These are phyloP conservation scores for Nannizzia gypsea DNA, from an alignment of 2,329 filamentous ascomycete species.

Conservation along the genomic window DNA sequence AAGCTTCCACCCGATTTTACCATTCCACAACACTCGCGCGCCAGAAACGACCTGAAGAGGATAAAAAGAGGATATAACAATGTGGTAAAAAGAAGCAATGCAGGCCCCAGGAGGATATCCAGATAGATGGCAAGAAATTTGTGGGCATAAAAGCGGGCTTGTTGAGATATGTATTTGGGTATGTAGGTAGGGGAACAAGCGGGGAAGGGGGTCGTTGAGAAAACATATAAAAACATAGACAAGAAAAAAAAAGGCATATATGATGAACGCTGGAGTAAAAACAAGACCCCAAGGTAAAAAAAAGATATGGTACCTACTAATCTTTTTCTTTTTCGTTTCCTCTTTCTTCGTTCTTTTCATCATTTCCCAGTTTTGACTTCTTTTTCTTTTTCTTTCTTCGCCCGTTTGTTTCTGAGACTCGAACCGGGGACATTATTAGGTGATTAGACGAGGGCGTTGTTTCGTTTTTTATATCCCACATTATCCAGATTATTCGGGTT, in stretches of 20 bases:
- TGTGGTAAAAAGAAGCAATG: background rate
- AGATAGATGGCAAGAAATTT: background rate
- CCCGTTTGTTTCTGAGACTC: conserved; percentile 7
- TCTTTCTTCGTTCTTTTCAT: conserved; percentile 15
- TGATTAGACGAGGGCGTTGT: no score
- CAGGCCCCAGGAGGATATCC: background rate
- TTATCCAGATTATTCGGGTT: background rate
- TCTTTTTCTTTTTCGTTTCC: background rate
- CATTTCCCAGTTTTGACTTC: no score
- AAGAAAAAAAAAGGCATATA: background rate
- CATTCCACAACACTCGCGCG: background rate
- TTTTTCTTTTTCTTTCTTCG: conserved; percentile 16
- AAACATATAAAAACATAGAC: background rate
- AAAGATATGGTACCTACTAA: background rate
- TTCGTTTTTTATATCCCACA: conserved; percentile 14
- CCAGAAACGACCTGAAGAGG: background rate
- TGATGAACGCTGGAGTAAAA: background rate
- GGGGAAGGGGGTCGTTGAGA: background rate
- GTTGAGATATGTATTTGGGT: background rate
- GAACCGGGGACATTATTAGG: background rate
- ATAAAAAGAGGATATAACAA: background rate
- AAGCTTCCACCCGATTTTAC: background rate
- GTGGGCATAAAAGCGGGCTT: background rate
- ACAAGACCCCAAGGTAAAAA: background rate
- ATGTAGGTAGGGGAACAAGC: background rate